Percentiles rank a stretch among this genome's conserved stretches.
Conservation (phyloP, 352 stramenopile species). For the Pythium utonaiense region DNA sequence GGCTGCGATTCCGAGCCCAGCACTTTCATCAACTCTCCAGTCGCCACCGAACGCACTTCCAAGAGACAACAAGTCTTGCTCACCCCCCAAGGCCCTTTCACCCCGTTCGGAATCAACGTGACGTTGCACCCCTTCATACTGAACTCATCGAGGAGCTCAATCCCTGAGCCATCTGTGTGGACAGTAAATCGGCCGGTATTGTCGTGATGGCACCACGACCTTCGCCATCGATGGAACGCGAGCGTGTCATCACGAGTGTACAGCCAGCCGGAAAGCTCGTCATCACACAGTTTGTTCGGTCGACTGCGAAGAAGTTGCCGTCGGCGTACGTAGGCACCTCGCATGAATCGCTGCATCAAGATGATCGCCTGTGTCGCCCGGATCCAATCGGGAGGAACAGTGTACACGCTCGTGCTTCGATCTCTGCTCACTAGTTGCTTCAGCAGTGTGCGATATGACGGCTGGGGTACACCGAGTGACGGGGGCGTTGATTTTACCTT, state of each 20-base stretch:
- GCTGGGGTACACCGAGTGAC: constrained; percentile 33
- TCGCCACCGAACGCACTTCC: constrained; percentile 47
- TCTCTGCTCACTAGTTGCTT: constrained; percentile 78
- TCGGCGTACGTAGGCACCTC: constrained; percentile 63
- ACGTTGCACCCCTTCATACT: constrained; percentile 59
- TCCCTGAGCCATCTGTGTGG: constrained; percentile 66
- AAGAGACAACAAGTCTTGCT: constrained; percentile 37
- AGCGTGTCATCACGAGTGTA: constrained; percentile 81
- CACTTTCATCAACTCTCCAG: constrained; percentile 53
- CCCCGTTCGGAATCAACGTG: constrained; percentile 52
- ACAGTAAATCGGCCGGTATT: constrained; percentile 65
- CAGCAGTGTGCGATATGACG: constrained; percentile 67
- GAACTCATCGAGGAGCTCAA: constrained; percentile 64
- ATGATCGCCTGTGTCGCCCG: constrained; percentile 70
- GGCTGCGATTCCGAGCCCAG: constrained; percentile 51
- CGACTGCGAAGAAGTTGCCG: constrained; percentile 50
- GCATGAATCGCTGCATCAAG: constrained; percentile 78
- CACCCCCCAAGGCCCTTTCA: constrained; percentile 46
- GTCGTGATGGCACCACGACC: constrained; percentile 78
- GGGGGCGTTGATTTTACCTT: constrained; percentile 30
- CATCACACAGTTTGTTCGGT: constrained; percentile 54
- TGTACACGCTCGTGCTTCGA: constrained; percentile 25
- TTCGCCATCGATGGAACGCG: constrained; percentile 79
- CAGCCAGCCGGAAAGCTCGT: constrained; percentile 78
- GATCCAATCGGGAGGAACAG: constrained; percentile 58